Base-by-base conservation (phyloP, 1,284 basidiomycete species). In the Malassezia sympodialis region DNA sequence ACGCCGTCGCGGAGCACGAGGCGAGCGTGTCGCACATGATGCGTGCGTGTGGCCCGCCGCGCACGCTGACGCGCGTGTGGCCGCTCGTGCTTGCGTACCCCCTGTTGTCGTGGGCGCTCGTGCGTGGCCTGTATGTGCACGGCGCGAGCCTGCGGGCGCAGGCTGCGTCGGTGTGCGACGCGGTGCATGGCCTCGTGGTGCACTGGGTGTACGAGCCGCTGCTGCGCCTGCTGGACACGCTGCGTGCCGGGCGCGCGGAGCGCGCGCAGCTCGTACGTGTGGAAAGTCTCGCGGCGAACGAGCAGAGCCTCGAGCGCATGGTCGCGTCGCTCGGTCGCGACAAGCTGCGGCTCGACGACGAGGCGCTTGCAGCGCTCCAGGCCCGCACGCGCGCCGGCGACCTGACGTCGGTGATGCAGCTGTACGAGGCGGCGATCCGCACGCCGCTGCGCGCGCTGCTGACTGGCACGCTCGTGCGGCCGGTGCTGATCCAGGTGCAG, bases 301-400 rank as follows among this genome's bases (percentile, higher is more conserved):
- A 89, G 49, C 59, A 93, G 85, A 90, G 87, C 21, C 79, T 98
- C 12, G 87, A 96, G 76, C 80, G 93, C 34, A 98, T 98, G 93
- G 84, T 90, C 3, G 76, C 90, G 1, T 81, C 86, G 27, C 81
- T 96, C 4, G 88, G 88, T 0, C 79, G 80, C 55, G 93, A 96
- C 62, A 84, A 87, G 68, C 77, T 88, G 48, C 77, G 80, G 7
- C 84, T 86, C 56, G 77, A 78, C 1, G 78, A 80, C 1, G 76
- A 79, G 2, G 62, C 63, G 67, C 79, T 96, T 24, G 79, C 79
- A 3, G 78, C 77, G 6, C 77, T 96, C 8, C 81, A 85, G 1
- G 55, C 59, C 8, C 27, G 31, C 1, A 68, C 75, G 14, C 82
- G 84, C 63, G 83, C 96, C 44, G 93, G 93, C 0, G 89, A 96